These are phyloP conservation scores for Monosporascus sp. DNA, from an alignment of 2,329 filamentous ascomycete species.

Conservation along the genomic window DNA sequence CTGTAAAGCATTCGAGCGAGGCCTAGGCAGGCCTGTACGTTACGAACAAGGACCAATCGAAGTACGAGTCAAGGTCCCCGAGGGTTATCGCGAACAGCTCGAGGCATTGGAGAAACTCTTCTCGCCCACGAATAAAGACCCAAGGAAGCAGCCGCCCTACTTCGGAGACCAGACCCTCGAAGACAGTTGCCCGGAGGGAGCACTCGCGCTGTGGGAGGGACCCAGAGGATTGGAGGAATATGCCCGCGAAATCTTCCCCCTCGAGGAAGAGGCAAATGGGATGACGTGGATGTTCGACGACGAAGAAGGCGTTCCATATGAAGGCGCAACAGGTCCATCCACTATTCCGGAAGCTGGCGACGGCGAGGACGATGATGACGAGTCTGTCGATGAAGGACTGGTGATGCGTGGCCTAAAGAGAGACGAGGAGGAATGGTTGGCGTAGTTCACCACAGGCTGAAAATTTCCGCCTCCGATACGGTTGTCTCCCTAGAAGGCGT, in stretches of 20 bases:
- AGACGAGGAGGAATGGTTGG: slow-evolving; percentile 56
- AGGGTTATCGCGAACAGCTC: slow-evolving; percentile 84
- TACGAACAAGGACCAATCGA: slow-evolving; percentile 78
- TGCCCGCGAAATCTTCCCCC: slow-evolving; percentile 84
- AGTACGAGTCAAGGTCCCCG: slow-evolving; percentile 77
- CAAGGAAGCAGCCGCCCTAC: slow-evolving; percentile 55
- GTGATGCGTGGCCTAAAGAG: slow-evolving; percentile 52
- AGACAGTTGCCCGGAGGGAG: slow-evolving; percentile 63
- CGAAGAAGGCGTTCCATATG: slow-evolving; percentile 33
- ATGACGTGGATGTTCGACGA: slow-evolving; percentile 80
- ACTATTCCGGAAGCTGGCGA: slow-evolving; percentile 41
- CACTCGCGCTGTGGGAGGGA: slow-evolving; percentile 83
- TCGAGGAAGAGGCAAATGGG: slow-evolving; percentile 93
- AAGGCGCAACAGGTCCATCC: slow-evolving; percentile 23
- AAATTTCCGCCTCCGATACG: background rate
- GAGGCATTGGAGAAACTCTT: slow-evolving; percentile 61
- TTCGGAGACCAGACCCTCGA: slow-evolving; percentile 56
- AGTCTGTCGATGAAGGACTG: slow-evolving; percentile 52
- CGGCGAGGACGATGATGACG: slow-evolving; percentile 37
- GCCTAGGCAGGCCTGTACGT: slow-evolving; percentile 68
- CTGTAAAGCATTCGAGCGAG: slow-evolving; percentile 72
- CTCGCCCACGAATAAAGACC: slow-evolving; percentile 42
- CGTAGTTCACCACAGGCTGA: slow-evolving; percentile 28
- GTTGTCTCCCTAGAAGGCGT: background rate
- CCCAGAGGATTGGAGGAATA: slow-evolving; percentile 90